phyloP scores from a whole-genome alignment of 2,329 filamentous ascomycete genomes.

The Clarireedia hainanense region DNA sequence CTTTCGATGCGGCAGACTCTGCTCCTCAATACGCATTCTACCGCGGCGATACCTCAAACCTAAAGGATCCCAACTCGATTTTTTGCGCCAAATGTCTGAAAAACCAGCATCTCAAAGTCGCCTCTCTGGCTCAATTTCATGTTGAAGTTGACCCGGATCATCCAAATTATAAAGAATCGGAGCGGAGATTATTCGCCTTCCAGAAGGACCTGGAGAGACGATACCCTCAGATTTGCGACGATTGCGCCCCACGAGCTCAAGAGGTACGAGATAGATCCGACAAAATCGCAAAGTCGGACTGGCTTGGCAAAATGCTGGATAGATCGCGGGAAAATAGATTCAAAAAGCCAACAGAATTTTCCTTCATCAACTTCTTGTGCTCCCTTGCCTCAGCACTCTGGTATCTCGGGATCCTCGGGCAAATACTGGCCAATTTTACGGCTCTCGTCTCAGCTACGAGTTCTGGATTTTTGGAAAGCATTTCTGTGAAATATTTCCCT shows the following conservation, averaged over 20 bases:
- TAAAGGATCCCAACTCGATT: conserved; percentile 25
- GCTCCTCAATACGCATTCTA: conserved; percentile 40
- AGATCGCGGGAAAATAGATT: conserved; percentile 43
- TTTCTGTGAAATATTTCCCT: background rate
- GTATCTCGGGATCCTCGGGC: conserved; percentile 22
- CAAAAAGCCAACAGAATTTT: conserved; percentile 13
- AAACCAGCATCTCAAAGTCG: conserved; percentile 78
- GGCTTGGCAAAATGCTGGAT: conserved; percentile 48
- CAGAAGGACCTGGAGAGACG: conserved; percentile 66
- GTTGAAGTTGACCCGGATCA: conserved; percentile 56
- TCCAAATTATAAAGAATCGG: conserved; percentile 57
- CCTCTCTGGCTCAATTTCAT: conserved; percentile 72
- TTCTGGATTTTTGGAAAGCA: background rate
- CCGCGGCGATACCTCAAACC: conserved; percentile 24
- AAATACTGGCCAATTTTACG: conserved; percentile 22
- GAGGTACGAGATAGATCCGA: conserved; percentile 60
- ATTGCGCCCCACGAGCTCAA: conserved; percentile 70
- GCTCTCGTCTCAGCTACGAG: conserved; percentile 9
- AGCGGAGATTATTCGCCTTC: conserved; percentile 62
- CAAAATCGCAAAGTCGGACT: conserved; percentile 54
- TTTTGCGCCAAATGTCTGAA: conserved; percentile 76
- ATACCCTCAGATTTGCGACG: conserved; percentile 82
- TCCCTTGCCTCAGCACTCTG: conserved; percentile 17
- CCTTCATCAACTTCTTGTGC: conserved; percentile 11
- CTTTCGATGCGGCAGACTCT: conserved; percentile 39